Base-by-base conservation (phyloP, 2,329 filamentous ascomycete genomes). In the Monilinia vaccinii-corymbosi region DNA sequence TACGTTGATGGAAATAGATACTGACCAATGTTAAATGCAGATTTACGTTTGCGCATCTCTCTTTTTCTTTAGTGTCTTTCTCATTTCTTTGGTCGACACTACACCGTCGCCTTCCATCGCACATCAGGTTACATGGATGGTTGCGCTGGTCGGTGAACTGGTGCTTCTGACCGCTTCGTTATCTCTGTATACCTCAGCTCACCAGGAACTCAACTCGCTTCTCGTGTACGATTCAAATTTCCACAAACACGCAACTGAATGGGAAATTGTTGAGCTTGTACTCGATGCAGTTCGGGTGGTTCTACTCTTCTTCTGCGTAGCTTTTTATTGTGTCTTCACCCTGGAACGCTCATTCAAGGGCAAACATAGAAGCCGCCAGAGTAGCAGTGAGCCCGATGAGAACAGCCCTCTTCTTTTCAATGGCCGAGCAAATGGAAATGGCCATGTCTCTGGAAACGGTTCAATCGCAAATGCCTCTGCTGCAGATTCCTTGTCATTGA, bases 31-130 rank as follows among this genome's bases (percentile, higher is more conserved):
- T 61, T 45, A 56, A 28, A 59, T 34, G 55, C 69, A 96, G 91
- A 87, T 96, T 70, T 96, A 95, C 73, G 79, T 95, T 64, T 82
- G 90, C 60, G 90, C 87, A 58, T 87, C 89, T 48, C 88, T 91
- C 66, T 96, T 96, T 78, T 84, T 94, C 64, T 94, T 95, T 76
- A 81, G 89, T 53, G 86, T 96, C 66, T 82, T 96, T 66, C 81
- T 95, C 66, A 87, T 97, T 69, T 91, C 91, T 34, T 81, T 97
- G 60, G 80, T 96, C 69, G 92, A 97, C 73, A 88, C 88, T 70
- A 85, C 83, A 63, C 86, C 90, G 38, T 89, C 89, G 14, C 94
- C 94, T 0, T 92, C 87, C 53, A 77, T 85, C 50, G 85, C 89
- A 57, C 91, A 97, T 74, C 81, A 93, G 60, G 75, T 87, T 50